Evolutionary conservation across 2,329 filamentous ascomycete species (phyloP).

Genomic region (Paecilomyces sp.): DNA sequence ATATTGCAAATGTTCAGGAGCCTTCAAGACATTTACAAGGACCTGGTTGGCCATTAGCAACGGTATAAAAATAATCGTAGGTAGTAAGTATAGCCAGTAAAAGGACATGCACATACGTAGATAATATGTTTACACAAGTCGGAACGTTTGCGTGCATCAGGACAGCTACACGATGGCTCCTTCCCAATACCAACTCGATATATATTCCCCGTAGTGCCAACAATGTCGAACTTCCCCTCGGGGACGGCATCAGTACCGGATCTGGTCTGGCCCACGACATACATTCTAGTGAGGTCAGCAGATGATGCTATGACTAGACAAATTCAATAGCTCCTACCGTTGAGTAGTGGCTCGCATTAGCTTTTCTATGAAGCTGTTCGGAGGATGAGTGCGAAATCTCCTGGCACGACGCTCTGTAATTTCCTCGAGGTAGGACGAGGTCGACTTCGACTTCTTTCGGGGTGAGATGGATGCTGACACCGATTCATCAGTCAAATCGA

Average conservation of each 20-base stretch:
- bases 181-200: conserved; percentile 52
- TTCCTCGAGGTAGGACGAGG: neutral
- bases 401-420: conserved; percentile 32
- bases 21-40: conserved; percentile 52
- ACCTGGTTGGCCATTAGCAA: conserved; percentile 31
- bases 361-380: conserved; percentile 40
- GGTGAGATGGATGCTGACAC: neutral
- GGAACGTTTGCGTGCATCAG: conserved; percentile 43
- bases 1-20: conserved; percentile 48
- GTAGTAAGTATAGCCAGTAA: neutral
- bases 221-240: conserved; percentile 48
- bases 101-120: conserved; percentile 37
- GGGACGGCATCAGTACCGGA: conserved; percentile 38
- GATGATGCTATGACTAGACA: neutral
- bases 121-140: conserved; percentile 59
- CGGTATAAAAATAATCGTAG: neutral
- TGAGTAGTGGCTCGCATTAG: conserved; percentile 44
- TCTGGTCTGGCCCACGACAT: conserved; percentile 47
- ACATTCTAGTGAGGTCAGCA: conserved; percentile 38
- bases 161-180: conserved; percentile 49
- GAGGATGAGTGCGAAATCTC: conserved; percentile 35
- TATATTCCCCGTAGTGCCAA: conserved; percentile 56
- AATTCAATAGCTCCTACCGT: conserved; percentile 19
- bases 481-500: conserved; percentile 12
- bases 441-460: neutral